Evolutionary conservation across 768 basidiomycete genomes (phyloP), one percentile per base, ranked within the genome.

Genomic region (Filobasidium floriforme): DNA sequence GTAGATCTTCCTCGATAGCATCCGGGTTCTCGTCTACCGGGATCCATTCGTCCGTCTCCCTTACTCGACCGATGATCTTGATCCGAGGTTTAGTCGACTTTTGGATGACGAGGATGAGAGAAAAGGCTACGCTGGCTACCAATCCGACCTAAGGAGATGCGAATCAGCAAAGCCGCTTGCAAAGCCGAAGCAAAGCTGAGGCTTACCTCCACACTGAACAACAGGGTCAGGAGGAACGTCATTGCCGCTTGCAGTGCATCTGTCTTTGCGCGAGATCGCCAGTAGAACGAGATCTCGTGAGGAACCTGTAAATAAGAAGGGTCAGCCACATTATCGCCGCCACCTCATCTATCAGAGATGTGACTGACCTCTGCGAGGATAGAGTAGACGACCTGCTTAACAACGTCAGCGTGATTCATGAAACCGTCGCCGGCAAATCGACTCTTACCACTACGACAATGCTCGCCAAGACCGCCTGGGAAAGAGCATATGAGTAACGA

Each of bases 231-330:
- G 68, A 87, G 72, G 79, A 98, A 96, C 0, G 96, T 97, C 61
- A 92, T 83, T 24, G 81, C 80, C 88, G 97, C 92, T 73, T 98
- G 84, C 6, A 84, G 80, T 59, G 94, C 81, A 75, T 98, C 94
- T 43, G 86, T 85, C 89, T 90, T 93, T n/a, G 94, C 89, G n/a
- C 84, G 75, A 84, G 96, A 91, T 72, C 82, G 87, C 85, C 87
- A 90, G 73, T 90, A 92, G 76, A 88, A 96, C 32, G 81, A 71
- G 43, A 96, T 80, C 71, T 96, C 94, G 68, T 93, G 88, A 5
- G 93, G 94, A 0, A 87, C 76, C 66, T 78, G 28, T 60, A 15
- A 15, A 49, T 24, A 0, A 6, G n/a, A 10, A 9, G 1, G 11
- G 43, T 22, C 41, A 15, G 44, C 22, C 18, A 40, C 32, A 29